These are phyloP conservation scores for Yamadazyma buinensis DNA, from an alignment of 1,139 yeast genomes.

Conservation along the genomic window DNA sequence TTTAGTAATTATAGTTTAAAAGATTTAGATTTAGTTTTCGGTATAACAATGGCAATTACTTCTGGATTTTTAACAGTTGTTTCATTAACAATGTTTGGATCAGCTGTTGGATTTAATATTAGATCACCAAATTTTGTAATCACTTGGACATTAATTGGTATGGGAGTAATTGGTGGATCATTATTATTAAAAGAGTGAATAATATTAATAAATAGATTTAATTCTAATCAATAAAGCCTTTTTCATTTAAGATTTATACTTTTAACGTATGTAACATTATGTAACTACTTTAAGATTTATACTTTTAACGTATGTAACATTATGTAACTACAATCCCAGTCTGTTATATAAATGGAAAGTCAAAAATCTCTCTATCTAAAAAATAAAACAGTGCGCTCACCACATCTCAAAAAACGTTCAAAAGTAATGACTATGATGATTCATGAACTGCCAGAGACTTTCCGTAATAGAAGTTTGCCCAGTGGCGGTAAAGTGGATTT, in stretches of 20 bases:
- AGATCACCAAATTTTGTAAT: slow-evolving; percentile 45
- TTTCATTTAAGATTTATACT: no score
- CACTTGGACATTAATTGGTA: slow-evolving; percentile 51
- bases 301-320: no score
- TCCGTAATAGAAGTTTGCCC: slow-evolving; percentile 32
- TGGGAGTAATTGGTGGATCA: slow-evolving; percentile 34
- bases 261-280: no score
- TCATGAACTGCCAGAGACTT: slow-evolving; percentile 32
- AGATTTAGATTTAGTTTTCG: slow-evolving; percentile 48
- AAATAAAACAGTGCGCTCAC: no score
- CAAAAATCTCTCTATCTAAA: no score
- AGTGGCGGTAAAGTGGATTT: slow-evolving; percentile 42
- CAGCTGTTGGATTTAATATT: slow-evolving; percentile 72
- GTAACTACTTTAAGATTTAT: no score
- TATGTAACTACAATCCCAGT: no score
- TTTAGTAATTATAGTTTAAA: slow-evolving; percentile 30
- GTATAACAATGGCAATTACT: slow-evolving; percentile 65
- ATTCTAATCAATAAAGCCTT: no score
- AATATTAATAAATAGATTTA: not conserved
- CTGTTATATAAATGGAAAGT: no score
- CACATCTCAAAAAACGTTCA: no score
- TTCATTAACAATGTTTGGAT: slow-evolving; percentile 81
- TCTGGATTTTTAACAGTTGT: slow-evolving; percentile 82
- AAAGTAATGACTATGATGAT: no score
- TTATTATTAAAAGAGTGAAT: slow-evolving; percentile 10